Base-by-base conservation (phyloP, 2,329 filamentous ascomycete genomes). In the Botrytis byssoidea region DNA sequence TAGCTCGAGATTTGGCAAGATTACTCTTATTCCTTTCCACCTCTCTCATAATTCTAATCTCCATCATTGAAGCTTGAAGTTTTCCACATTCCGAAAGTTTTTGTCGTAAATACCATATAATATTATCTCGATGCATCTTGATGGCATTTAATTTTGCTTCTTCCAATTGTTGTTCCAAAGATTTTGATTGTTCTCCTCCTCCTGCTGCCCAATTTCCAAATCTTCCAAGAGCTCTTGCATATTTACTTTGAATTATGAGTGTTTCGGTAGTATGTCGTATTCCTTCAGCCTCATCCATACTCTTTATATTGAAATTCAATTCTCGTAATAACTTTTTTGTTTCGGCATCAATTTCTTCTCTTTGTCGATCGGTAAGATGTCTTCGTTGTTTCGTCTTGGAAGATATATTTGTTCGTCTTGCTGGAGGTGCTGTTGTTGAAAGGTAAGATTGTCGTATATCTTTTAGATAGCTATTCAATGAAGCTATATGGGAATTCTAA, bases 41-140 rank as follows among this genome's bases (percentile, higher is more conserved):
- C 82, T 97, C 93, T 72, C 96, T 86, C 80, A 90, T 90, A 77
- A 98, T 85, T 78, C 96, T 85, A 79, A 93, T 92, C 84, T 97
- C 95, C 87, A 98, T 97, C 94, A 98, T 98, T 69, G 88, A 88
- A 79, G 93, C 90, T 85, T 98, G 95, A 76, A 92, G 90, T 78
- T 89, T 87, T 60, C 92, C 92, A 73, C 92, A 94, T 77, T 89
- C 87, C 83, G 96, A 92, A 76, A 98, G 83, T 79, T 90, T 88
- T 80, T 91, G 88, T 76, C 93, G 87, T 79, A 99, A 81, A 78
- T 92, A 95, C 91, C 92, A 95, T 18, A 98, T 84, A 64, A 99
- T 90, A 76, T 91, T 91, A 79, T 97, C 95, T 70, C 95, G 86
- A 77, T 97, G 92, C 68, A 89, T 87, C 69, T 88, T 90, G 10